Conservation (phyloP, 257 asterid species). For the Craterostigma plantagineum region DNA sequence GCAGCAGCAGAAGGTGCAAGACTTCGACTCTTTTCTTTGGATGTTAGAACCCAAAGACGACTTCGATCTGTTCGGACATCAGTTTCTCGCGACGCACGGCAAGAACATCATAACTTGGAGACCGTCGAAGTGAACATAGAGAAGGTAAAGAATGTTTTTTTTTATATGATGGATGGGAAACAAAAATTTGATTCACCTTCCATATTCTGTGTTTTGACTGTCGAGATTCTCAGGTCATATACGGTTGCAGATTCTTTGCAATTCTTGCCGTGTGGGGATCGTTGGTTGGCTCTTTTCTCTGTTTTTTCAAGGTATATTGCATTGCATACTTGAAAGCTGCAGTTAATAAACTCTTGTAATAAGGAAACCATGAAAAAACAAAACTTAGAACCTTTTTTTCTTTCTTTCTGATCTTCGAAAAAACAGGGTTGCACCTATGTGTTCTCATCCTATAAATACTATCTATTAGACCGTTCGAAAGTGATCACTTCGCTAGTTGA, state of each 20-base stretch:
- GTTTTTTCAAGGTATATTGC: conserved; percentile 56
- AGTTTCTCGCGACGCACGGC: conserved; percentile 10
- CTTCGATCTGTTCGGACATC: too few relatives aligned
- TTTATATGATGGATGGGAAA: not conserved
- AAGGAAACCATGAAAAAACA: too few relatives aligned
- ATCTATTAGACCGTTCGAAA: conserved; percentile 37
- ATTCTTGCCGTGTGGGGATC: conserved; percentile 95
- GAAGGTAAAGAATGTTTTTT: too few relatives aligned
- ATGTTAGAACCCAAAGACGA: too few relatives aligned
- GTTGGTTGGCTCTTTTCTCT: conserved; percentile 64
- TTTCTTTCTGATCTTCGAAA: too few relatives aligned
- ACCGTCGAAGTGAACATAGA: conserved; percentile 30
- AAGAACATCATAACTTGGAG: conserved; percentile 15
- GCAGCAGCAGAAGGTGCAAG: too few relatives aligned
- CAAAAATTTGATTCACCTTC: not conserved
- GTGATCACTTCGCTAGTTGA: conserved; percentile 59
- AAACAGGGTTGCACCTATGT: conserved; percentile 80
- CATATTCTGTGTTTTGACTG: not conserved
- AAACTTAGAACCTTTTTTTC: too few relatives aligned
- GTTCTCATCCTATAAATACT: conserved; percentile 34
- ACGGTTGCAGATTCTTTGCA: conserved; percentile 69
- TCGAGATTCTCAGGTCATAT: conserved; percentile 30
- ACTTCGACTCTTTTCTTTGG: too few relatives aligned
- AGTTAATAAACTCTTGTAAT: not conserved
- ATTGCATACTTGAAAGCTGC: too few relatives aligned